Base-by-base conservation (phyloP, 2,329 filamentous ascomycete species). In the Clonostachys chloroleuca region DNA sequence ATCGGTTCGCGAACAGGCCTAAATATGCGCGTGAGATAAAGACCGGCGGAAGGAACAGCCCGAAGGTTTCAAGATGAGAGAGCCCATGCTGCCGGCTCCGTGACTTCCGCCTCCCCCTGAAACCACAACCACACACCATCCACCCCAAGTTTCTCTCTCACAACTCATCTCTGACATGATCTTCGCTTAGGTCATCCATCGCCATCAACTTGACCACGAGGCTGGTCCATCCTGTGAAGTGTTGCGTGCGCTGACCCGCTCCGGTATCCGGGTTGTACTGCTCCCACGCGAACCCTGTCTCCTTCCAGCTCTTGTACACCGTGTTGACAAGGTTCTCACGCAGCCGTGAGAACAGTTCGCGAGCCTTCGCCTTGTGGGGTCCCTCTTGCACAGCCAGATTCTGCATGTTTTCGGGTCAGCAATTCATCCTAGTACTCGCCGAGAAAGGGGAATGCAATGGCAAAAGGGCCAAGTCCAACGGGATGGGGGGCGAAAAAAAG, bases 191-290 rank as follows among this genome's bases (percentile, higher is more conserved):
- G 56, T 95, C 86, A 7, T 90, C 87, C 89, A 99, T 92, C 42
- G 83, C 83, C 91, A 97, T 96, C 55, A 99, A 89, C 75, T 96
- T 96, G 42, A 97, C 92, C 43, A 97, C 89, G 67, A 97, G 73
- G 64, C 90, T 96, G n/a, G 94, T 99, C 94, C 94, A 99, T 44
- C 94, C 94, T 0, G 94, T 96, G 64, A 99, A 99, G 67, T 97
- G 92, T 74, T 96, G 91, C 6, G 92, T 97, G 40, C 94, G 80
- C 74, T 97, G 92, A n/a, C 94, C 94, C 46, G 81, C 80, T 42
- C 94, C 94, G 5, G 89, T 95, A 58, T 96, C 90, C 0, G 92
- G 90, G 64, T 95, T 89, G 67, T 97, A 99, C 70, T 99, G 94
- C 69, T 99, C 94, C 92, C 92, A 99, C 0, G 92, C 94, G 63